These are phyloP conservation scores for Alternaria conjuncta DNA, from an alignment of 2,329 filamentous ascomycete species.

Conservation along the genomic window DNA sequence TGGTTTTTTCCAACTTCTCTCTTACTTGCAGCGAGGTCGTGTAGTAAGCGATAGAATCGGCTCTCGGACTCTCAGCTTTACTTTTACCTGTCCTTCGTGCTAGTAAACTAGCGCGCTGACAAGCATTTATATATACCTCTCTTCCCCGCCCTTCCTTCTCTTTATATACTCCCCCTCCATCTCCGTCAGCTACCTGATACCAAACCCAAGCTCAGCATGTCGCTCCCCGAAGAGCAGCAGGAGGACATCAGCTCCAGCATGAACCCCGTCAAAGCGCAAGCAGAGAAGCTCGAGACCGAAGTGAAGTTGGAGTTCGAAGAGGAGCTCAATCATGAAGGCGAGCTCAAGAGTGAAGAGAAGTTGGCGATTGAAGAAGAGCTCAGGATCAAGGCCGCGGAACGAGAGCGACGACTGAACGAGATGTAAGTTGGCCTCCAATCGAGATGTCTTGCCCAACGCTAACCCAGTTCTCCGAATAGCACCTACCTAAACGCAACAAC, in stretches of 20 bases:
- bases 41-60: rapidly evolving
- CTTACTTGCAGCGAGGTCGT: not conserved
- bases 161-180: not conserved
- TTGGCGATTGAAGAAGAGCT: no score
- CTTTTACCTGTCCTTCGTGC: not conserved
- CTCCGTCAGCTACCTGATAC: not conserved
- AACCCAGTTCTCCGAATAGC: no score
- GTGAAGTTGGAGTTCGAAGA: not conserved
- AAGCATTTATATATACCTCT: not conserved
- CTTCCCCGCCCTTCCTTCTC: not conserved
- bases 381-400: no score
- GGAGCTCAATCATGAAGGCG: no score
- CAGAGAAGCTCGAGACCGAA: not conserved
- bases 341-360: no score
- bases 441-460: no score
- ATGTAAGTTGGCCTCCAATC: no score
- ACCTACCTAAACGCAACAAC: not conserved
- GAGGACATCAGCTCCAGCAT: not conserved
- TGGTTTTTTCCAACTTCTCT: not conserved
- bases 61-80: no score
- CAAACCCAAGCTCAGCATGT: not conserved
- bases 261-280: not conserved
- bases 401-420: no score
- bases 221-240: not conserved
- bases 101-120: not conserved